A percentile compares a stretch with the other conserved stretches of the same genome.
These are phyloP conservation scores for Guillardia theta DNA, from an alignment of 78 protist species.

Conservation along the genomic window DNA sequence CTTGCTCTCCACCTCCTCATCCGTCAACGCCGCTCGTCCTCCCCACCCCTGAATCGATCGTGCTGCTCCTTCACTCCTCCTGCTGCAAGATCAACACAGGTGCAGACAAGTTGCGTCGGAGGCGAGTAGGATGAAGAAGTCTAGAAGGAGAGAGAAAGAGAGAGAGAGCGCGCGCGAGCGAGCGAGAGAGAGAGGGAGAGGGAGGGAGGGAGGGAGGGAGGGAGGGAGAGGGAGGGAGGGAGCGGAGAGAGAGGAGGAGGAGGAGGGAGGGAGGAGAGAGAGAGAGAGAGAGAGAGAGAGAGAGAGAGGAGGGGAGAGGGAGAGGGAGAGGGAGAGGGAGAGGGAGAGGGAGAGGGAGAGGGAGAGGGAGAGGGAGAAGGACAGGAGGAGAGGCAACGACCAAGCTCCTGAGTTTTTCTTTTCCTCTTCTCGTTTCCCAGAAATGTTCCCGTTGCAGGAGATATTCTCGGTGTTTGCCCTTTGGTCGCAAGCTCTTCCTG, in stretches of 20 bases:
- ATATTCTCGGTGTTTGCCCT: too few relatives aligned
- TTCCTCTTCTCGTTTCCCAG: too few relatives aligned
- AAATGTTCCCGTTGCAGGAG: too few relatives aligned
- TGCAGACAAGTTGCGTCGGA: background rate
- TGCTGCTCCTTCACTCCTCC: background rate
- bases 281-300: background rate
- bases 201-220: background rate
- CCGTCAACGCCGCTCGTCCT: too few relatives aligned
- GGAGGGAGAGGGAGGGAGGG: background rate
- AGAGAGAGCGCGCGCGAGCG: background rate
- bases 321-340: background rate
- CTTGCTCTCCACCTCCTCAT: too few relatives aligned
- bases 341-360: background rate
- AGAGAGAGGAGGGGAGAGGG: background rate
- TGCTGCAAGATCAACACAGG: background rate
- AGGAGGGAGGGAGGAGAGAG: background rate
- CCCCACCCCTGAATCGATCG: too few relatives aligned
- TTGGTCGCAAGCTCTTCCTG: too few relatives aligned
- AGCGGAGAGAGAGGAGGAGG: background rate
- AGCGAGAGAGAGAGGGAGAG: background rate
- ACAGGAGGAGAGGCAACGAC: background rate
- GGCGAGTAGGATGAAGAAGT: background rate
- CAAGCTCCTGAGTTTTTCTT: too few relatives aligned
- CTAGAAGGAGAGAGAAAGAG: background rate
- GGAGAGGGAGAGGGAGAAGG: background rate